Evolutionary conservation across 768 basidiomycete species (phyloP).

Genomic region (Auriculariales sp.): DNA sequence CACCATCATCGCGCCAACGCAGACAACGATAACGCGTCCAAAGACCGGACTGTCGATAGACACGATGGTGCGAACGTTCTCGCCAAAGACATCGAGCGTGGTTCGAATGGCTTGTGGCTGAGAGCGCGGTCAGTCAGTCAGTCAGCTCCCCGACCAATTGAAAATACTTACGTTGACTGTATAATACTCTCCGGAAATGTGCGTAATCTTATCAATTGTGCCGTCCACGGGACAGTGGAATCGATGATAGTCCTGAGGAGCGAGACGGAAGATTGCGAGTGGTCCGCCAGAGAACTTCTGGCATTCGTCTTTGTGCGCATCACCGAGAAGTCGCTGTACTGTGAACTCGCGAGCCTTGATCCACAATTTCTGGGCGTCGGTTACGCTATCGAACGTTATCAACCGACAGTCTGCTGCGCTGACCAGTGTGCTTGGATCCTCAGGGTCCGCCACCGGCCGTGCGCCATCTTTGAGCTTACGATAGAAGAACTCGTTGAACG

Average conservation of each 20-base stretch:
- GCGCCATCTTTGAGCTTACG: constrained; percentile 79
- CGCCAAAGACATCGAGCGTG: constrained; percentile 81
- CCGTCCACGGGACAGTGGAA: constrained; percentile 86
- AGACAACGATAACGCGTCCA: constrained; percentile 84
- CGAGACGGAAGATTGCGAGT: constrained; percentile 78
- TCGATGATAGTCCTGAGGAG: constrained; percentile 92
- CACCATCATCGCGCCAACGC: constrained; percentile 91
- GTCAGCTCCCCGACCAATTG: not conserved
- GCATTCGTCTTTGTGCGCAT: constrained; percentile 52
- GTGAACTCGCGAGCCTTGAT: constrained; percentile 95
- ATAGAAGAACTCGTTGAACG: constrained; percentile 90
- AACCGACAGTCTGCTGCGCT: constrained; percentile 93
- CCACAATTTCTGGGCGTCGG: constrained; percentile 81
- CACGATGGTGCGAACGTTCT: constrained; percentile 86
- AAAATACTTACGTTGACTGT: constrained; percentile 68
- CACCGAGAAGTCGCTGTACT: constrained; percentile 64
- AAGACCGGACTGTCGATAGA: constrained; percentile 83
- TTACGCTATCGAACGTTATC: constrained; percentile 81
- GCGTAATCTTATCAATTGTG: constrained; percentile 63
- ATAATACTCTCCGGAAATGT: constrained; percentile 86
- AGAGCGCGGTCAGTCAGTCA: not conserved
- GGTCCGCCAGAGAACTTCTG: constrained; percentile 68
- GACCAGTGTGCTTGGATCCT: constrained; percentile 67
- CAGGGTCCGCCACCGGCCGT: constrained; percentile 55
- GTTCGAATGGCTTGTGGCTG: constrained; percentile 91